phyloP scores from a whole-genome alignment of 805 yeast species.

The Starmerella geochares region DNA sequence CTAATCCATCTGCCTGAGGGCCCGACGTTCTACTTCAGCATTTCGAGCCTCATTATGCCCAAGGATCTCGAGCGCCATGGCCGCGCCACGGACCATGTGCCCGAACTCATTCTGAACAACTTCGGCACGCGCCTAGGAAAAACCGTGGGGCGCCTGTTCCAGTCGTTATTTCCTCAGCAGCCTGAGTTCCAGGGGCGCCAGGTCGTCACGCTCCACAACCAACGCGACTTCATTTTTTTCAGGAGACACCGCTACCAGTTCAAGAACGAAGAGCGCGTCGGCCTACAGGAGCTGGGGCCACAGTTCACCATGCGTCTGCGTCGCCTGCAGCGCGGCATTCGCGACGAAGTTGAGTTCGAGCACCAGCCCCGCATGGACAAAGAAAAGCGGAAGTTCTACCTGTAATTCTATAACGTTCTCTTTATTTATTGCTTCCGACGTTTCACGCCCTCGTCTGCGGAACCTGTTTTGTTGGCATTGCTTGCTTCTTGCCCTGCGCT shows the following conservation, averaged over 20 bases:
- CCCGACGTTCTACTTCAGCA: conserved; percentile 85
- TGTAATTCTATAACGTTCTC: conserved; percentile 35
- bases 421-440: background rate
- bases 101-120: conserved; percentile 85
- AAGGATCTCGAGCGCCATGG: conserved; percentile 80
- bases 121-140: conserved; percentile 87
- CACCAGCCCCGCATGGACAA: conserved; percentile 93
- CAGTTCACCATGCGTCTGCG: conserved; percentile 85
- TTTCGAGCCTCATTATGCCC: conserved; percentile 66
- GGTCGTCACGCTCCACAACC: conserved; percentile 90
- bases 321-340: conserved; percentile 81
- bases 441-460: background rate
- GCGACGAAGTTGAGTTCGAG: conserved; percentile 93
- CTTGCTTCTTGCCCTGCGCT: background rate
- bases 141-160: conserved; percentile 86
- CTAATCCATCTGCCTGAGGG: conserved; percentile 91
- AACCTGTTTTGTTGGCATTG: background rate
- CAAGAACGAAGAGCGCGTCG: conserved; percentile 82
- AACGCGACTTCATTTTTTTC: conserved; percentile 89
- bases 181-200: conserved; percentile 95
- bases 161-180: conserved; percentile 78
- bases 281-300: conserved; percentile 92
- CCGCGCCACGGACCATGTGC: conserved; percentile 76
- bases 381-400: conserved; percentile 83
- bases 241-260: conserved; percentile 90